Evolutionary conservation across 2,329 filamentous ascomycete species (phyloP).

Genomic region (Scytalidium lignicola): DNA sequence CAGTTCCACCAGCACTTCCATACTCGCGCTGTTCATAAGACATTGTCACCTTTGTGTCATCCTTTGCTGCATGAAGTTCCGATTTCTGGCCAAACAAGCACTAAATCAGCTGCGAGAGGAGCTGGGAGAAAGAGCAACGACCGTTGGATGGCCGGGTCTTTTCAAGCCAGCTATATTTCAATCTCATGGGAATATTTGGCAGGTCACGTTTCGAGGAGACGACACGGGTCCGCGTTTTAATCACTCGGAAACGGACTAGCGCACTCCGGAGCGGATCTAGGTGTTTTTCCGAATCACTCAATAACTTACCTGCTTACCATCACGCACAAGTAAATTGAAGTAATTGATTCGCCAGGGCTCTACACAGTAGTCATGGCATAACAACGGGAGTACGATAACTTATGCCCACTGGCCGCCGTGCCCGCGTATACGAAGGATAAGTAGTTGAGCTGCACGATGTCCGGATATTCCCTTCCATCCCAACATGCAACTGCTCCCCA

Average conservation of each 20-base stretch:
- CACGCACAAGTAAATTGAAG: no score
- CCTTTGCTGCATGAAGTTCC: background rate
- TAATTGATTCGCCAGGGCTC: no score
- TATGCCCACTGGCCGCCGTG: no score
- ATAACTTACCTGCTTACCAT: no score
- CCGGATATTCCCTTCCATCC: background rate
- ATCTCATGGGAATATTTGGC: background rate
- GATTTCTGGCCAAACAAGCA: background rate
- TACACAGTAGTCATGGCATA: no score
- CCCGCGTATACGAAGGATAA: no score
- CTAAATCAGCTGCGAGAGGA: background rate
- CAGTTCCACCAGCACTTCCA: constrained; percentile 14
- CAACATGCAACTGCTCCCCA: background rate
- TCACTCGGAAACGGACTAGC: no score
- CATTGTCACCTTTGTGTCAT: constrained; percentile 22
- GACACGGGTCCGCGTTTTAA: no score
- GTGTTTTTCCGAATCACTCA: no score
- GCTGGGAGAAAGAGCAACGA: background rate
- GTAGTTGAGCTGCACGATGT: background rate
- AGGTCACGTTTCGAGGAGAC: background rate
- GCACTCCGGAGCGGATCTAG: no score
- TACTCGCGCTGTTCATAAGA: constrained; percentile 28
- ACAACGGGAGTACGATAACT: no score
- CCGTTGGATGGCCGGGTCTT: background rate
- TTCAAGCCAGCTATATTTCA: no score